Base-by-base conservation (phyloP, 768 basidiomycete species). In the Mycena crocata region DNA sequence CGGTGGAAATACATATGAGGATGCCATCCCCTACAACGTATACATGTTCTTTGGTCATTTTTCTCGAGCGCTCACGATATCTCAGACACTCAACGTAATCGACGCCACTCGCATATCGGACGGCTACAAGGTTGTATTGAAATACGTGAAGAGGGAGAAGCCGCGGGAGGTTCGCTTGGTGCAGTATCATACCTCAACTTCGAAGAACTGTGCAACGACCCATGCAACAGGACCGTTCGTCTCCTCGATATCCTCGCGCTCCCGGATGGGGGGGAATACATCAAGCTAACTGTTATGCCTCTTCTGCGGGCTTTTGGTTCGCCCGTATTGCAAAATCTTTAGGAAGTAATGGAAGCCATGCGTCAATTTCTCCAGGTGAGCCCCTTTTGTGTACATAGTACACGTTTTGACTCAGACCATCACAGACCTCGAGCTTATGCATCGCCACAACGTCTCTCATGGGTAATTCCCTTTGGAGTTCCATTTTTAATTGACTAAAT, bases 361-460 rank as follows among this genome's bases (percentile, higher is more conserved):
- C 42, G 63, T 7, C 72, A 73, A 57, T 61, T 66, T 28, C 46
- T 74, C 6, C 60, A 69, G 58, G 70, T 52, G 26, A 49, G 12
- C 5, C 21, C 34, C 26, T 10, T 26, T 46, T 24, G 2, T 42
- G 17, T 34, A 23, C n/a, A 14, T n/a, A n/a, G 0, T 37, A 14
- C 24, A 54, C 39, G 2, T 49, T 15, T 28, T 55, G 28, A 48
- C 6, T 24, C 37, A 13, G 12, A 32, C 19, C 17, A 26, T 1
- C n/a, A n/a, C 30, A 65, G 68, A 68, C 57, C 21, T 56, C 64
- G 15, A 62, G 19, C 69, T 69, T 44, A 66, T 71, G 67, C 70
- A 66, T 48, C 2, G 54, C 31, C 35, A 65, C 42, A 31, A 67
- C 26, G 45, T 68, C n/a, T 45, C 64, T 0, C 67, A 71, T 49